Evolutionary conservation across 441 rosid genomes (phyloP).

Genomic region (Syzygium syzygioides): DNA sequence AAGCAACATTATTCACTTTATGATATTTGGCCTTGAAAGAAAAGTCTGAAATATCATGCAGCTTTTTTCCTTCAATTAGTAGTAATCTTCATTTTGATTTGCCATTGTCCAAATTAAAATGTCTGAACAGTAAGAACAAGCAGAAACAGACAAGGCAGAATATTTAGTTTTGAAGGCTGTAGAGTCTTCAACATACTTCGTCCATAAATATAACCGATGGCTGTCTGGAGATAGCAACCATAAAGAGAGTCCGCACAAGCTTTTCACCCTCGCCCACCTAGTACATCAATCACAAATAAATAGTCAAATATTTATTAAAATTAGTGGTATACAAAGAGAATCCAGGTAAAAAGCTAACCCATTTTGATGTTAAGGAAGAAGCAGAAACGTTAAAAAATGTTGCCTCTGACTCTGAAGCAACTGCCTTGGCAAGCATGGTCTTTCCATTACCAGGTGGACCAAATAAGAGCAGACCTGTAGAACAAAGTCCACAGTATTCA

Average conservation of each 20-base stretch:
- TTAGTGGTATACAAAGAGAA: not conserved
- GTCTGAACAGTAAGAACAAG: not conserved
- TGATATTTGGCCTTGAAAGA: not conserved
- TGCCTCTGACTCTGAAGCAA: slow-evolving; percentile 91
- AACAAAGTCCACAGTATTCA: slow-evolving; percentile 1
- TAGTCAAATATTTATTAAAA: not conserved
- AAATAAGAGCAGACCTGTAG: slow-evolving; percentile 81
- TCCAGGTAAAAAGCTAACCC: slow-evolving; percentile 43
- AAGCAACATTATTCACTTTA: not conserved
- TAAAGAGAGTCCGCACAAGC: slow-evolving; percentile 82
- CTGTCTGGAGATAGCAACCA: slow-evolving; percentile 85
- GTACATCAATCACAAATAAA: not conserved
- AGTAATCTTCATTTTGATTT: not conserved
- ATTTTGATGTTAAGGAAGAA: slow-evolving; percentile 89
- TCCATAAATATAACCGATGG: slow-evolving; percentile 95
- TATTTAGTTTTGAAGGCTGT: not conserved
- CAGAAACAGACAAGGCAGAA: not conserved
- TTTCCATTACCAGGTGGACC: slow-evolving; percentile 99
- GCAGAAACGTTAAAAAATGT: slow-evolving; percentile 95
- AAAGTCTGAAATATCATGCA: not conserved
- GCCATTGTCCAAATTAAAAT: not conserved
- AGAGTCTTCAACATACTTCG: slow-evolving; percentile 51
- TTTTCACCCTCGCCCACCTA: slow-evolving; percentile 98
- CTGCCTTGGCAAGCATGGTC: slow-evolving; percentile 98
- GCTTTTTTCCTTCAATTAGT: not conserved